A percentile compares a stretch with the other conserved stretches of the same genome.
Conservation (phyloP, 78 protist genomes). For the Cavenderia fasciculata region DNA sequence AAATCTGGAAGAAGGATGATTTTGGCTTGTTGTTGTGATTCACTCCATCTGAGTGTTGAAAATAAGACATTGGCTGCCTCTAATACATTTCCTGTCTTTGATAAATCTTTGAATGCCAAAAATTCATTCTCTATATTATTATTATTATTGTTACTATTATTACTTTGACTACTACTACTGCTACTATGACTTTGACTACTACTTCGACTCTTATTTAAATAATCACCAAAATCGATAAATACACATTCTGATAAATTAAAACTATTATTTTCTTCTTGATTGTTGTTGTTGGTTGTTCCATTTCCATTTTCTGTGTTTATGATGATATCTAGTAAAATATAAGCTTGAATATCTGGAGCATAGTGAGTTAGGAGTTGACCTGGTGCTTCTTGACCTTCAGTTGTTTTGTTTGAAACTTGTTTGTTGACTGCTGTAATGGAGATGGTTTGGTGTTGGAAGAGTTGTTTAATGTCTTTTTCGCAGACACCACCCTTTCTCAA, state of each 20-base stretch:
- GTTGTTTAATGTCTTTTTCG: constrained; percentile 2
- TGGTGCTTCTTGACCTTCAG: constrained; percentile 73
- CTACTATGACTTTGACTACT: not conserved
- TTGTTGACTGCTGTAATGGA: constrained; percentile 19
- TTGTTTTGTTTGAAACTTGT: constrained; percentile 30
- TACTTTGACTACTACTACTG: not conserved
- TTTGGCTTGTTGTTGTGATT: constrained; percentile 28
- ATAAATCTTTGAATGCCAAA: constrained; percentile 66
- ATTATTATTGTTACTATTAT: not conserved
- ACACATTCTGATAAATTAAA: constrained; percentile 42
- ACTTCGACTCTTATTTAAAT: constrained; percentile 2
- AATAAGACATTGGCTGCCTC: constrained; percentile 68
- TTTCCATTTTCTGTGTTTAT: not conserved
- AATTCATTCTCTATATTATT: not conserved
- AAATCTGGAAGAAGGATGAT: constrained; percentile 62
- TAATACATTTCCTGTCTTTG: not conserved
- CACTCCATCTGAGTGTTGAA: constrained; percentile 69
- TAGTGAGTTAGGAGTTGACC: constrained; percentile 74
- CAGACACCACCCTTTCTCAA: constrained; percentile 65
- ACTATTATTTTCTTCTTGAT: not conserved
- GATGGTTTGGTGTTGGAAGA: not conserved
- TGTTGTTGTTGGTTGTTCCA: not conserved
- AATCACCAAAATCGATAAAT: constrained; percentile 55
- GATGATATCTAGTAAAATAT: constrained; percentile 11
- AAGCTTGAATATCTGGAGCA: constrained; percentile 77